A percentile compares a stretch with the other conserved stretches of the same genome.
These are phyloP conservation scores for Parathielavia hyrcaniae DNA, from an alignment of 495 filamentous ascomycete genomes.

Conservation along the genomic window DNA sequence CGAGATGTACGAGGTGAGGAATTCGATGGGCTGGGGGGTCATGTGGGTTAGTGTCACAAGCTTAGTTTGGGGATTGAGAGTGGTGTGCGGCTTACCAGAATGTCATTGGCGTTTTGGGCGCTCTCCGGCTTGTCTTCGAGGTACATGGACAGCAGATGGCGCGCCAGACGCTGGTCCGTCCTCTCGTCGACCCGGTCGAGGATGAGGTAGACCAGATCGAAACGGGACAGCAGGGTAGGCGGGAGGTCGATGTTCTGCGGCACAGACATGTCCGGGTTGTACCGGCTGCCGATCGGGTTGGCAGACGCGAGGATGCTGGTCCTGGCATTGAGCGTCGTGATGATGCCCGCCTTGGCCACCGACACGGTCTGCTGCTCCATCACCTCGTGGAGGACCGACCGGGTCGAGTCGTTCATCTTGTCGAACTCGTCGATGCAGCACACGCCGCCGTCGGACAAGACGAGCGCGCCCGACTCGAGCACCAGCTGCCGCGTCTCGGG, in stretches of 20 bases:
- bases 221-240: conserved; percentile 87
- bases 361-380: conserved; percentile 99
- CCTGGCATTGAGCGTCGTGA: conserved; percentile 92
- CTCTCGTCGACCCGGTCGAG: conserved; percentile 88
- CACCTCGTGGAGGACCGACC: conserved; percentile 95
- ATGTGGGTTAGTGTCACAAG: neutral
- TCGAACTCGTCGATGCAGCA: conserved; percentile 99
- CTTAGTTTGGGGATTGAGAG: no score
- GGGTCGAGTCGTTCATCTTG: conserved; percentile 96
- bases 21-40: conserved; percentile 78
- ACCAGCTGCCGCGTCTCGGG: conserved; percentile 86
- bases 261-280: conserved; percentile 91
- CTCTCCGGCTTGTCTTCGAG: conserved; percentile 87
- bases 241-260: conserved; percentile 98
- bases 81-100: conserved; percentile 58
- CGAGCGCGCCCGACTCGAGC: conserved; percentile 91
- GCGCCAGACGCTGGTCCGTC: conserved; percentile 77
- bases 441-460: conserved; percentile 91
- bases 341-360: conserved; percentile 97
- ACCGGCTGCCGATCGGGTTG: conserved; percentile 95
- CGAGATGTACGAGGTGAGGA: conserved; percentile 94
- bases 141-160: conserved; percentile 95
- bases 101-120: conserved; percentile 60
- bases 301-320: conserved; percentile 93
- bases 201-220: conserved; percentile 94